Conservation (phyloP, 2,329 filamentous ascomycete species). For the Esteya vermicola region DNA sequence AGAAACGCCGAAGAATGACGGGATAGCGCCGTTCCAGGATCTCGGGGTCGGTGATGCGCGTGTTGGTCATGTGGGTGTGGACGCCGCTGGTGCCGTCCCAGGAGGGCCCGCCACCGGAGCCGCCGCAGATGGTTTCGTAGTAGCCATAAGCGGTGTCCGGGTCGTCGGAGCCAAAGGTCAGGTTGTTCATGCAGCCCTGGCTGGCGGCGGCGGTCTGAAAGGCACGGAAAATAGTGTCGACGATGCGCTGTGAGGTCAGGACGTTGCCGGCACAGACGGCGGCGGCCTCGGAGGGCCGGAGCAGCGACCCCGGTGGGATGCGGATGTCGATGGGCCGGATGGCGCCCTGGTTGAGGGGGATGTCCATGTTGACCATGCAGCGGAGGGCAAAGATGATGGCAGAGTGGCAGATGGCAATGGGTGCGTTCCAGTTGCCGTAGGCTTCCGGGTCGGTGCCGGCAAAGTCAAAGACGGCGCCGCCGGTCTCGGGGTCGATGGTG, state of each 20-base stretch:
- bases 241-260: constrained; percentile 18
- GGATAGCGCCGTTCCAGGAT: constrained; percentile 21
- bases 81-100: constrained; percentile 17
- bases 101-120: constrained; percentile 17
- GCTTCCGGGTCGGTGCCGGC: constrained; percentile 19
- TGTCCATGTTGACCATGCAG: constrained; percentile 20
- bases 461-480: constrained; percentile 23
- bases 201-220: constrained; percentile 15
- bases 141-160: constrained; percentile 14
- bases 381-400: constrained; percentile 25
- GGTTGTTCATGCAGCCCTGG: constrained; percentile 19
- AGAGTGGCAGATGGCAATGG: constrained; percentile 9
- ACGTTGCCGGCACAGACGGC: constrained; percentile 27
- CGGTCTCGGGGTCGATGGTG: constrained; percentile 16
- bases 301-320: constrained; percentile 18
- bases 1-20: constrained; percentile 18
- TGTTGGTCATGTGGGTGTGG: constrained; percentile 19
- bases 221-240: constrained; percentile 15
- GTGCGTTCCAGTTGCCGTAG: constrained; percentile 11
- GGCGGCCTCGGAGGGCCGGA: constrained; percentile 15
- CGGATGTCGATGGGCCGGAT: constrained; percentile 19
- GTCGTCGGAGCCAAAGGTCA: constrained; percentile 17
- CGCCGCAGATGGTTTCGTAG: constrained; percentile 19
- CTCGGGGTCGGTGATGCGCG: constrained; percentile 18
- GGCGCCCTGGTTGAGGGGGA: constrained; percentile 25